Evolutionary conservation across 2,329 filamentous ascomycete species (phyloP).

Genomic region (Penicillium griseofulvum): DNA sequence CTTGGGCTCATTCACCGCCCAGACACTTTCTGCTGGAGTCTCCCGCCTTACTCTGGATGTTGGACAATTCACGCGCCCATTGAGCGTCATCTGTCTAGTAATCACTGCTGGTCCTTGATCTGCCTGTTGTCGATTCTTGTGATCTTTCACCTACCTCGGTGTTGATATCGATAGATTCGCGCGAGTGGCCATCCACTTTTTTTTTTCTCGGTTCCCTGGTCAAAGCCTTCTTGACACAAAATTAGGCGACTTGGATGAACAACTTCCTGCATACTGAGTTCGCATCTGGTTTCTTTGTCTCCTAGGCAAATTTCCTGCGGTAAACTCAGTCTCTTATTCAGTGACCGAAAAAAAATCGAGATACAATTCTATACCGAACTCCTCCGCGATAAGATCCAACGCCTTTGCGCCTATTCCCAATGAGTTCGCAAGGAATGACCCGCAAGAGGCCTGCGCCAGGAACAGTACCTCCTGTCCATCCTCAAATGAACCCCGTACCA

Average conservation of each 20-base stretch:
- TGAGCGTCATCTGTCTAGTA: slow-evolving; percentile 15
- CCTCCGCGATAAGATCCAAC: slow-evolving; percentile 10
- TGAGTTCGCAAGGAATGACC: slow-evolving; percentile 45
- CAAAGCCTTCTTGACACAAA: slow-evolving; percentile 14
- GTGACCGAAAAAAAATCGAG: neutral
- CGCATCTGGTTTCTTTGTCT: slow-evolving; percentile 10
- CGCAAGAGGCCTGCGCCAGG: slow-evolving; percentile 75
- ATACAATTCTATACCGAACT: neutral
- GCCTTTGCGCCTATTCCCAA: slow-evolving; percentile 19
- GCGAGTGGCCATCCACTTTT: neutral
- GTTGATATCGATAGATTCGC: neutral
- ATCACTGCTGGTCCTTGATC: slow-evolving; percentile 9
- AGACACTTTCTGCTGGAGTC: slow-evolving; percentile 2
- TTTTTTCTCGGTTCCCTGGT: neutral
- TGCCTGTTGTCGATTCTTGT: neutral
- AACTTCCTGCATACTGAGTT: slow-evolving; percentile 6
- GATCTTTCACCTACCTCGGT: neutral
- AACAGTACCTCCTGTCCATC: slow-evolving; percentile 61
- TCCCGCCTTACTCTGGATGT: slow-evolving; percentile 12
- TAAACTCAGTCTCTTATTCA: neutral
- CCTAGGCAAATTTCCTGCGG: neutral
- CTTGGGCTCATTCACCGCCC: slow-evolving; percentile 6
- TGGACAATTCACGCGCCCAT: slow-evolving; percentile 15
- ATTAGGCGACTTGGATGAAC: slow-evolving; percentile 18
- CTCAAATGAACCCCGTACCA: slow-evolving; percentile 52